Percentiles rank a stretch among this genome's conserved stretches.
These are phyloP conservation scores for Elsinoe arachidis DNA, from an alignment of 2,329 filamentous ascomycete genomes.

Conservation along the genomic window DNA sequence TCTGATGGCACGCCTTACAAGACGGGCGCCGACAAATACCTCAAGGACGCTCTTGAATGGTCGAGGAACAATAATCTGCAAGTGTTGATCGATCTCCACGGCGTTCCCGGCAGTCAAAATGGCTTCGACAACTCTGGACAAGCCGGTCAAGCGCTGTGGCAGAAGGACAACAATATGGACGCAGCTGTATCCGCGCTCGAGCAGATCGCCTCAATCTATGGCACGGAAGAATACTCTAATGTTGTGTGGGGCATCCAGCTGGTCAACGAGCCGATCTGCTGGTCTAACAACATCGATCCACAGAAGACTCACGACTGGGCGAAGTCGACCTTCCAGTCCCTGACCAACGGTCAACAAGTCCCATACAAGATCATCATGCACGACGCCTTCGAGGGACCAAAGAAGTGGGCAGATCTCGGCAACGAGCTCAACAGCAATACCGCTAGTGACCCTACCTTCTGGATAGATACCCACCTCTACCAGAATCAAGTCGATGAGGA, in stretches of 20 bases:
- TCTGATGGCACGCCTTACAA: constrained; percentile 35
- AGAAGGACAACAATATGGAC: constrained; percentile 22
- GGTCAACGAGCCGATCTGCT: constrained; percentile 37
- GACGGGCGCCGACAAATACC: constrained; percentile 38
- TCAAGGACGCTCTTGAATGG: constrained; percentile 28
- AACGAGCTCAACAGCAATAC: constrained; percentile 22
- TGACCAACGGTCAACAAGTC: constrained; percentile 26
- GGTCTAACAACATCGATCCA: constrained; percentile 28
- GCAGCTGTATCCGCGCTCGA: constrained; percentile 31
- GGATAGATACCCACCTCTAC: constrained; percentile 38
- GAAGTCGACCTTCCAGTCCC: constrained; percentile 26
- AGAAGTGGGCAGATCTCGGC: constrained; percentile 25
- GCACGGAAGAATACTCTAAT: constrained; percentile 29
- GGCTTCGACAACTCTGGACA: constrained; percentile 19
- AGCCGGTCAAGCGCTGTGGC: constrained; percentile 16
- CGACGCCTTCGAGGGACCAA: constrained; percentile 29
- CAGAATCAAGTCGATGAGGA: constrained; percentile 34
- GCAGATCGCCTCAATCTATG: constrained; percentile 34
- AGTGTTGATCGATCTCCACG: constrained; percentile 48
- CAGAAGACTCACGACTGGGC: constrained; percentile 29
- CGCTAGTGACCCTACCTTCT: constrained; percentile 29
- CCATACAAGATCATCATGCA: constrained; percentile 33
- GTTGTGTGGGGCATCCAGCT: constrained; percentile 37
- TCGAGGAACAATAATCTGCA: constrained; percentile 31
- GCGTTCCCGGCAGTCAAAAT: constrained; percentile 69